These are phyloP conservation scores for Petunia secreta DNA, from an alignment of 257 asterid species.

Conservation along the genomic window DNA sequence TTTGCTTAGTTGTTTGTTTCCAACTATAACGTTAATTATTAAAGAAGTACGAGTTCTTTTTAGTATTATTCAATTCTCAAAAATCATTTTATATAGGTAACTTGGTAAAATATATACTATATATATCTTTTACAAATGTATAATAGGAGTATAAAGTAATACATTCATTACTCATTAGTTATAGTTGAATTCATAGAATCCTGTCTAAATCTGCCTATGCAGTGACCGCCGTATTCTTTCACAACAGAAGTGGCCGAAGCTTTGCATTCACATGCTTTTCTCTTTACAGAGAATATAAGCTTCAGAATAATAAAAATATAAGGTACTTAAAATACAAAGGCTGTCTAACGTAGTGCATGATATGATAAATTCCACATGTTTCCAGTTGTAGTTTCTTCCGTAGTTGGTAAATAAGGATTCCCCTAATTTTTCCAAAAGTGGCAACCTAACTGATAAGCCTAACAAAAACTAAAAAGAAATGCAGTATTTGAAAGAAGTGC, in stretches of 20 bases:
- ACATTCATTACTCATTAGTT: too few relatives aligned
- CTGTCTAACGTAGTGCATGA: slow-evolving; percentile 18
- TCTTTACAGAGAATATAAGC: slow-evolving; percentile 21
- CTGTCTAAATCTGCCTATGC: too few relatives aligned
- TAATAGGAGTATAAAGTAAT: too few relatives aligned
- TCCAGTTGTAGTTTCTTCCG: neutral
- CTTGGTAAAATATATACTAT: too few relatives aligned
- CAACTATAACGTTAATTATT: too few relatives aligned
- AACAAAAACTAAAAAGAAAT: neutral
- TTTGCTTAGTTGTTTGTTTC: too few relatives aligned
- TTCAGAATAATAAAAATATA: slow-evolving; percentile 4
- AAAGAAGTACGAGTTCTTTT: too few relatives aligned
- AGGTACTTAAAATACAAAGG: neutral
- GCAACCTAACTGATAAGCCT: neutral
- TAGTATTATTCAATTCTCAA: too few relatives aligned
- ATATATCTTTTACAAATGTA: too few relatives aligned
- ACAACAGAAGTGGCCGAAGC: neutral
- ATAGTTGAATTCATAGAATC: too few relatives aligned
- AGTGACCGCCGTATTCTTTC: neutral
- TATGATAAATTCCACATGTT: slow-evolving; percentile 19
- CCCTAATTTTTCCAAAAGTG: neutral
- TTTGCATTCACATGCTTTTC: neutral
- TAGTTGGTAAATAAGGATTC: neutral
- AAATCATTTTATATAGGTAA: too few relatives aligned
- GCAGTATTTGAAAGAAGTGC: neutral